Evolutionary conservation across 1,139 yeast species (phyloP), one percentile per base, ranked within the genome.

Genomic region (Saccharomyces hybrid): DNA sequence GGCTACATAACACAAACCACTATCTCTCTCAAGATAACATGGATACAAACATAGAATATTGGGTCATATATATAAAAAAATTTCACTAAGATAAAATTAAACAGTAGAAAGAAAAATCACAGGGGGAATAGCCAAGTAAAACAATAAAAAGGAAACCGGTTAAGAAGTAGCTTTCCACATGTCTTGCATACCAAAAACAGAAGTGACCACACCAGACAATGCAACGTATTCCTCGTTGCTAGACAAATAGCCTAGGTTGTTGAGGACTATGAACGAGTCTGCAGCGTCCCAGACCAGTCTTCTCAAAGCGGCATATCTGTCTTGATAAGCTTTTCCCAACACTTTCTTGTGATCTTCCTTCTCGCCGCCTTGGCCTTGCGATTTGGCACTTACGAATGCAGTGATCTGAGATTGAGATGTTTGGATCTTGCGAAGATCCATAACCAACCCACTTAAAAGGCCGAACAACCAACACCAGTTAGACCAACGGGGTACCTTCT

Each of bases 211-310:
- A 70, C 98, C 98, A 50, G 95, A 91, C 60, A 85, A 75, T 51
- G 96, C 97, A 55, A 89, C 80, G 51, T 85, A 78, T 52, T 96
- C 95, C 64, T 91, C 97, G 68, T 85, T 83, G 64, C 80, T 76
- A 65, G 78, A 77, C 64, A 86, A 75, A 71, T 76, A 73, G 57
- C 80, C 77, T 71, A 88, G 78, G 51, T 84, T 80, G 70, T 86
- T 83, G 68, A 85, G 75, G 27, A 95, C 96, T 65, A 90, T 84
- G 62, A 86, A 78, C 62, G 81, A 70, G 72, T 91, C 98, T 61
- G 87, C 78, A 14, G 80, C 72, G 70, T 89, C 95, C 90, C 95
- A 88, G 32, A 86, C 72, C 59, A 89, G 75, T 73, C 84, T 88
- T 67, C 86, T 79, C 66, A 78, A 75, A 34, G 87, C 83, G 26